Conservation (phyloP, 306 rosid genomes). For the Cicer pinnatifidum region DNA sequence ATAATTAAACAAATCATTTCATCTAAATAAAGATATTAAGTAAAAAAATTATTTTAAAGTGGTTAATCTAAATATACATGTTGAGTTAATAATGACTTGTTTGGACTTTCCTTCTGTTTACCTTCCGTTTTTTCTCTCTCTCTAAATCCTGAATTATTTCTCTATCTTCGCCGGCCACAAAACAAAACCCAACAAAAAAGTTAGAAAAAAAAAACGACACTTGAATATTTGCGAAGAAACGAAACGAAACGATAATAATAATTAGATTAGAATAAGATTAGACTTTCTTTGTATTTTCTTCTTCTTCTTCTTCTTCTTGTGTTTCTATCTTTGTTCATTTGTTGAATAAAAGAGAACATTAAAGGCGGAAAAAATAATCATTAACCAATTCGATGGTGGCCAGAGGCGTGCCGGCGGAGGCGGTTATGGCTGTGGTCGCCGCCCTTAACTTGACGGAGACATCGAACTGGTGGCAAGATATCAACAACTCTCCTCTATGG, state of each 20-base stretch:
- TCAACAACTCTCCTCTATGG: conserved; percentile 75
- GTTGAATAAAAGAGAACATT: not conserved
- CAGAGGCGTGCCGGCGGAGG: conserved; percentile 51
- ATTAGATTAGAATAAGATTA: conserved; percentile 11
- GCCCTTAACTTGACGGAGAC: conserved; percentile 61
- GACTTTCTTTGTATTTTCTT: not conserved
- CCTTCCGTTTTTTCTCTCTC: not conserved
- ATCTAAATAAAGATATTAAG: too few species aligned
- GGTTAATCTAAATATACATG: not conserved
- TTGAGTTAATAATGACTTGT: not conserved
- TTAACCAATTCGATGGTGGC: conserved; percentile 54
- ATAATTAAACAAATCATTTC: too few species aligned
- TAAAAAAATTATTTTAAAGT: too few species aligned
- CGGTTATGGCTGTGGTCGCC: conserved; percentile 54
- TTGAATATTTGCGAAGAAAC: conserved; percentile 19
- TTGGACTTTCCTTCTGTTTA: conserved; percentile 17
- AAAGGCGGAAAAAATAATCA: not conserved
- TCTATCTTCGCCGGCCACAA: conserved; percentile 46
- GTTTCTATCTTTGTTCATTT: not conserved
- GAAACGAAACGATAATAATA: conserved; percentile 5
- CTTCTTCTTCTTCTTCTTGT: not conserved
- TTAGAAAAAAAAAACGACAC: not conserved
- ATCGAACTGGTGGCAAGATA: conserved; percentile 79
- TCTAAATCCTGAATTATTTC: conserved; percentile 31
- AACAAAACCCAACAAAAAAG: conserved; percentile 4